Base-by-base conservation (phyloP, 2,329 filamentous ascomycete species). In the Penicillium sp. region DNA sequence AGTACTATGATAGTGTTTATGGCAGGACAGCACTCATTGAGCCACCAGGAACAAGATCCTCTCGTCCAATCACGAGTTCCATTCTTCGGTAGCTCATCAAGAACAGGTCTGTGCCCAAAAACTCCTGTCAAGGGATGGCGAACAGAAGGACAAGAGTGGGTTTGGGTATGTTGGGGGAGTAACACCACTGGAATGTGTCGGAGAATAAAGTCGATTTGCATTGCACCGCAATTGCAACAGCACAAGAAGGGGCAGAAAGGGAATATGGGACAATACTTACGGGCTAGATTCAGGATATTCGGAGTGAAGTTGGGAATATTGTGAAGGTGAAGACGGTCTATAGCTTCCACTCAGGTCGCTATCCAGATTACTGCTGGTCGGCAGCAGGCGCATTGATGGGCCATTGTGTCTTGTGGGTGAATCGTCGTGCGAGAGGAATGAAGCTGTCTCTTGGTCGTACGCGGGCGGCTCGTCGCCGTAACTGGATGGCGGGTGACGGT, bases 351-450 rank as follows among this genome's bases (percentile, higher is more conserved):
- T 62, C 53, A 68, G 28, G 36, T 72, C 68, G 28, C 67, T 66
- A 24, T 76, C 73, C 14, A 72, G 61, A 26, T 73, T 70, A 10
- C 71, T 65, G 28, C 65, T 71, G 9, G 73, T 73, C 5, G 77
- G 77, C 24, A 81, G 62, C 55, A 81, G 62, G 33, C 77, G 73
- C 75, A 80, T 76, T 0, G 78, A 77, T 8, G 73, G 66, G 21
- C 70, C 69, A 64, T 74, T 71, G 11, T 68, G 68, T 37, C 69
- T 65, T 28, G 51, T 53, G 16, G 67, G 65, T 24, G 70, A 69
- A 33, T 72, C 62, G 46, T 64, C 54, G 23, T 71, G 65, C 44
- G 70, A 64, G 52, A 72, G 54, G 46, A 66, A 66, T 11, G 69
- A 68, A 11, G 60, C 39, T 48, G 69, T 52, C 55, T 73, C 65